Conservation (phyloP, 2,329 filamentous ascomycete species). For the Juglanconis sp. region DNA sequence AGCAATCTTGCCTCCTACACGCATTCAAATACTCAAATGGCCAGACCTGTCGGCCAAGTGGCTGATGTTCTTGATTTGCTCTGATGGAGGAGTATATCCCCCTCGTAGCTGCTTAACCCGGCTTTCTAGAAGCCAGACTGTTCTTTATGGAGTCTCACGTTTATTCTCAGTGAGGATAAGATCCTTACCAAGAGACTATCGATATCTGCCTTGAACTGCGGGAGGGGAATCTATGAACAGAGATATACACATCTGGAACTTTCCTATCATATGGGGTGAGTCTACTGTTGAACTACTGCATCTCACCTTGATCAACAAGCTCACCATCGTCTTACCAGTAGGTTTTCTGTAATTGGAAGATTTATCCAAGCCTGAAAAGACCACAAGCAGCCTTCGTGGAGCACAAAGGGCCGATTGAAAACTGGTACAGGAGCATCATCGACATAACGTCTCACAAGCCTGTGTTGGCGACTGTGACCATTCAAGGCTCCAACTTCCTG, state of each 20-base stretch:
- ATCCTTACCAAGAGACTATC: neutral
- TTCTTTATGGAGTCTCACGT: neutral
- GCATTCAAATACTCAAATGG: neutral
- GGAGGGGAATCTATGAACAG: neutral
- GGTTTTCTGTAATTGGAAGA: slow-evolving; percentile 1
- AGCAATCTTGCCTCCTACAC: neutral
- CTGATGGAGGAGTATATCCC: neutral
- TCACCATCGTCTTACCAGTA: neutral
- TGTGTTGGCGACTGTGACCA: neutral
- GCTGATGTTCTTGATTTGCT: neutral
- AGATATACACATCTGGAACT: neutral
- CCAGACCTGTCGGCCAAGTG: neutral
- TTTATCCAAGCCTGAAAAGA: neutral
- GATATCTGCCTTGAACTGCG: no score
- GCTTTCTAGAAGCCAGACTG: neutral
- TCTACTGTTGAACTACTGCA: neutral
- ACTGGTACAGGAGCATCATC: slow-evolving; percentile 1
- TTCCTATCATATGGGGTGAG: neutral
- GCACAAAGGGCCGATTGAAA: slow-evolving; percentile 8
- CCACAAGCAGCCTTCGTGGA: slow-evolving; percentile 12
- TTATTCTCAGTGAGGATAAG: neutral
- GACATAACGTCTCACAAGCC: neutral
- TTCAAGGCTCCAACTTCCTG: no score
- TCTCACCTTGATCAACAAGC: neutral
- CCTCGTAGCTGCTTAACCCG: neutral